A percentile compares a stretch with the other conserved stretches of the same genome.
Conservation (phyloP, 2,329 filamentous ascomycete genomes). For the Coniella lustricola region DNA sequence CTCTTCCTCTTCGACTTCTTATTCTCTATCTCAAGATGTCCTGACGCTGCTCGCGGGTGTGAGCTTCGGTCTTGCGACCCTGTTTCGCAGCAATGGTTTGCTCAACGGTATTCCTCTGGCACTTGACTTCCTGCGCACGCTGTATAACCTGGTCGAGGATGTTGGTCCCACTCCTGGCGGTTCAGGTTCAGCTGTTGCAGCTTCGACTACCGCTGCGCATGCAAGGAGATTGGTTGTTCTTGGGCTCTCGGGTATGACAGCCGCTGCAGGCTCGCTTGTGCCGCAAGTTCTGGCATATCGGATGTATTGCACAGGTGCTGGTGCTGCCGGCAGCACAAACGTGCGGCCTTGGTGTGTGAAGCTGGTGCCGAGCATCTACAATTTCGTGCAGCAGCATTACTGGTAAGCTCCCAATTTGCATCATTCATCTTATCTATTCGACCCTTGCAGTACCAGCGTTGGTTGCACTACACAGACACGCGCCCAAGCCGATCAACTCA, state of each 20-base stretch:
- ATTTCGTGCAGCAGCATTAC: conserved; percentile 82
- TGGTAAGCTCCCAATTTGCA: conserved; percentile 54
- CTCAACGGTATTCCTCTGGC: conserved; percentile 73
- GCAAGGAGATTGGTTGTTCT: conserved; percentile 50
- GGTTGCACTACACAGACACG: too few species aligned
- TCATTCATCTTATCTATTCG: not conserved
- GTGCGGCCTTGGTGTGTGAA: conserved; percentile 67
- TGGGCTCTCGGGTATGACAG: conserved; percentile 57
- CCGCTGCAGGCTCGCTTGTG: conserved; percentile 59
- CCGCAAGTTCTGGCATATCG: conserved; percentile 73
- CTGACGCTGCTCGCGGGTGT: conserved; percentile 56
- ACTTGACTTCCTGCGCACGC: conserved; percentile 43
- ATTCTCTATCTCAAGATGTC: conserved; percentile 32
- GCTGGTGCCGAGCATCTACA: conserved; percentile 78
- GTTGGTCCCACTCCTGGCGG: too few species aligned
- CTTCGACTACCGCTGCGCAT: conserved; percentile 28
- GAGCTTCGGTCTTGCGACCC: conserved; percentile 64
- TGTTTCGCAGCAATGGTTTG: conserved; percentile 79
- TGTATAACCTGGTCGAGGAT: conserved; percentile 32
- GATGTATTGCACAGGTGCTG: conserved; percentile 57
- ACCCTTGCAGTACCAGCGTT: too few species aligned
- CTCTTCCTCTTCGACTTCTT: conserved; percentile 23
- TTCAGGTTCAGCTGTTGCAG: too few species aligned
- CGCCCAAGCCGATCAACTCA: too few species aligned
- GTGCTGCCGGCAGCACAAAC: conserved; percentile 21